These are phyloP conservation scores for Eucommia ulmoides DNA, from an alignment of 257 asterid genomes.

Conservation along the genomic window DNA sequence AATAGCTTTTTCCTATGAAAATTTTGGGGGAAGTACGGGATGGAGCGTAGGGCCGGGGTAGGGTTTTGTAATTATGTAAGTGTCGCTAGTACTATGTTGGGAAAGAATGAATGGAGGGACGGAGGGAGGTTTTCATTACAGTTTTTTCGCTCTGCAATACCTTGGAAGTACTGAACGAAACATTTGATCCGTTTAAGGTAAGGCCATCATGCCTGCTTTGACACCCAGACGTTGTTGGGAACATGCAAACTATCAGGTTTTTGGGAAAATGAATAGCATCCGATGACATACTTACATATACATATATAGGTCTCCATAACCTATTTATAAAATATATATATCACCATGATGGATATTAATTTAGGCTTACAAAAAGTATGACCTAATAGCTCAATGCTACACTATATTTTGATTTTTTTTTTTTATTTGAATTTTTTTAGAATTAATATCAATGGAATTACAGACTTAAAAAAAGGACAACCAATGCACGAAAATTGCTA, in stretches of 20 bases:
- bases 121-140: conserved; percentile 22
- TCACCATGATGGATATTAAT: too few relatives aligned
- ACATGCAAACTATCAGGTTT: conserved; percentile 75
- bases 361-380: too few relatives aligned
- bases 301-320: not conserved
- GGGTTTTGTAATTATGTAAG: conserved; percentile 19
- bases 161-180: conserved; percentile 26
- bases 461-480: too few relatives aligned
- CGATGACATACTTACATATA: conserved; percentile 15
- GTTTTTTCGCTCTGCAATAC: conserved; percentile 22
- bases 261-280: conserved; percentile 30
- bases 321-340: too few relatives aligned
- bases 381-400: not conserved
- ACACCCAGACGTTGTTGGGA: conserved; percentile 76
- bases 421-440: too few relatives aligned
- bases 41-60: conserved; percentile 15
- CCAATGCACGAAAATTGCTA: too few relatives aligned
- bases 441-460: too few relatives aligned
- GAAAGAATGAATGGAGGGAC: too few relatives aligned
- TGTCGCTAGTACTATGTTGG: conserved; percentile 13
- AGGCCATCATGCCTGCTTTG: conserved; percentile 54
- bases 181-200: conserved; percentile 26
- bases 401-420: not conserved
- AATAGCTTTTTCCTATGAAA: too few relatives aligned
- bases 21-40: conserved; percentile 5